Base-by-base conservation (phyloP, 1,284 basidiomycete genomes). In the Sparassis latifolia region DNA sequence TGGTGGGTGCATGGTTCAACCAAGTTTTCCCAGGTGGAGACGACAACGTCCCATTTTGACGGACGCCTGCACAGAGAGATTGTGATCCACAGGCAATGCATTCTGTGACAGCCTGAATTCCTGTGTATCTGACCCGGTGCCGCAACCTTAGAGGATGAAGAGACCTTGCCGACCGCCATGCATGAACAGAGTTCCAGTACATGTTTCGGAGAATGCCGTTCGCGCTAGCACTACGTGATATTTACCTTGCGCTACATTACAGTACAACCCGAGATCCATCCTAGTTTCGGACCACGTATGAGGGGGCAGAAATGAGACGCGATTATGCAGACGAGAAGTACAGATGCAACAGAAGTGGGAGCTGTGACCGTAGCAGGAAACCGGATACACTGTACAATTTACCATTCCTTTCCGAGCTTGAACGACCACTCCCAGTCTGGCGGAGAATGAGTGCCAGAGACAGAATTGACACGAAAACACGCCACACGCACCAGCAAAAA, bases 381-480 rank as follows among this genome's bases (percentile, higher is more conserved):
- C 38, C 44, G n/a, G 27, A 47, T 29, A 47, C 10, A 7, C 20
- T 20, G 20, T 12, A 20, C 52, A 47, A 37, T 66, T 69, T 58
- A 82, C 89, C 89, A 92, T 55, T 91, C 89, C 70, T 91, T 91
- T 30, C 75, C 80, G 51, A 92, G 74, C 66, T 89, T 91, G 75
- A 92, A 92, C 30, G 61, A 65, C 89, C 89, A 92, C 40, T 86
- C 80, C 76, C 84, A 92, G 54, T 91, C 89, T 90, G 54, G 35
- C 44, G 5, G 7, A 12, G 35, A 7, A 37, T 12, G 1, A 20
- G 20, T 20, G 20, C 20, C 20, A 12, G 6, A 12, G 6, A 37
- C 35, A 37, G 1, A 37, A 37, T 37, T 37, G 12, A 12, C 35
- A 37, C 12, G 35, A 7, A 37, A 1, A 37, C 35, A 37, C 6